Evolutionary conservation across 108 stramenopile species (phyloP).

Genomic region (Aurantiochytrium sp.): DNA sequence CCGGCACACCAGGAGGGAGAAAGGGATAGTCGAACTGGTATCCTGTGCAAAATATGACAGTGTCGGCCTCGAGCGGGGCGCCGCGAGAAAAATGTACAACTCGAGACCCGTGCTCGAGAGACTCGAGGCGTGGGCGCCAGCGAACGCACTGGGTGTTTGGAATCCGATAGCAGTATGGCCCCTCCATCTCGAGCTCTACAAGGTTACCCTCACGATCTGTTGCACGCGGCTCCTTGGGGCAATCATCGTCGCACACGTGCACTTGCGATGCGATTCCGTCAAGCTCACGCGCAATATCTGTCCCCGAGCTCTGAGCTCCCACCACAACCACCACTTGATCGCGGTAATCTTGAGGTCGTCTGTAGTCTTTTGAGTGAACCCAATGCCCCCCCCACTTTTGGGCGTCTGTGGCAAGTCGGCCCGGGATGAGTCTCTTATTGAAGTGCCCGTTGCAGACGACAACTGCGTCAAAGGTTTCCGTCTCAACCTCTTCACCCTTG

Average conservation of each 20-base stretch:
- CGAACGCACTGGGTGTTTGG: neutral
- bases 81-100: neutral
- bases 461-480: neutral
- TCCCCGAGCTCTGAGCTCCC: slow-evolving; percentile 17
- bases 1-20: neutral
- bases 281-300: neutral
- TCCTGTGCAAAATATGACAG: neutral
- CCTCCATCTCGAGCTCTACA: neutral
- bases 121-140: neutral
- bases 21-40: neutral
- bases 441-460: neutral
- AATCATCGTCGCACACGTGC: neutral
- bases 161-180: neutral
- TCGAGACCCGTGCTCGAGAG: neutral
- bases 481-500: neutral
- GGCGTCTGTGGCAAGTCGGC: neutral
- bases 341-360: neutral
- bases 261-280: neutral
- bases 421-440: neutral
- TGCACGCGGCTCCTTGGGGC: neutral
- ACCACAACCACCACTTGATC: neutral
- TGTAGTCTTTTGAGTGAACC: neutral
- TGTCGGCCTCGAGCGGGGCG: neutral
- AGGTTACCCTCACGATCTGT: neutral
- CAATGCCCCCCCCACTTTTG: neutral